phyloP scores from a whole-genome alignment of 2,329 filamentous ascomycete species.

The Sporothrix dimorphospora region DNA sequence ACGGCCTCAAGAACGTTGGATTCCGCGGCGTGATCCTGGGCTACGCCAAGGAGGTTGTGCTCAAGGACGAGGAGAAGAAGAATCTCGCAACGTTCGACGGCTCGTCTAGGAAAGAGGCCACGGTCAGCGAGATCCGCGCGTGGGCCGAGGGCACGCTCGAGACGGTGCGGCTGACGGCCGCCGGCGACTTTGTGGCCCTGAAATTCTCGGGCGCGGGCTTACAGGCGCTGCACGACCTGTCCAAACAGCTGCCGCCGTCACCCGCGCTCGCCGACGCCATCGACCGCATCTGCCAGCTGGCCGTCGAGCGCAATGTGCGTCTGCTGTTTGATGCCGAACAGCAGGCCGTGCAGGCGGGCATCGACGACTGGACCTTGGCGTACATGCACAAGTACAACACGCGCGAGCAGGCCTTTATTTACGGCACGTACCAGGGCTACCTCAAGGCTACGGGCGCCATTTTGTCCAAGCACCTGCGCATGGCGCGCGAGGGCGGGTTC shows the following conservation, averaged over 20 bases:
- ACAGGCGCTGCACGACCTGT: constrained; percentile 69
- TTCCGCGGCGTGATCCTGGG: constrained; percentile 83
- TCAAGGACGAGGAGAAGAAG: constrained; percentile 58
- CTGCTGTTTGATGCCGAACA: constrained; percentile 89
- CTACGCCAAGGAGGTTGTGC: constrained; percentile 80
- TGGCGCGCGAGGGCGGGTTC: constrained; percentile 63
- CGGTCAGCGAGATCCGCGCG: constrained; percentile 62
- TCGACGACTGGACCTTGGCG: constrained; percentile 77
- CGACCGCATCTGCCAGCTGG: constrained; percentile 73
- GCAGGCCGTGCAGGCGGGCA: constrained; percentile 74
- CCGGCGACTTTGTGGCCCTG: constrained; percentile 67
- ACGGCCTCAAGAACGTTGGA: constrained; percentile 70
- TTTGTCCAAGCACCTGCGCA: constrained; percentile 61
- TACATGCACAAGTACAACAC: constrained; percentile 79
- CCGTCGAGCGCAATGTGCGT: constrained; percentile 67
- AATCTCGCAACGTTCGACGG: constrained; percentile 47
- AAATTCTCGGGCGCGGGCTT: constrained; percentile 84
- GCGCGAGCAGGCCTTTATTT: constrained; percentile 67
- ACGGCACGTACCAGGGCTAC: constrained; percentile 80
- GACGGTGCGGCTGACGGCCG: constrained; percentile 72
- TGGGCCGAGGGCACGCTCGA: constrained; percentile 77
- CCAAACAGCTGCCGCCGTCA: constrained; percentile 64
- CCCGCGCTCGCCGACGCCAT: constrained; percentile 70
- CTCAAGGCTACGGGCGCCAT: constrained; percentile 64
- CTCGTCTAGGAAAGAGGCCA: constrained; percentile 53